Conservation (phyloP, 2,329 filamentous ascomycete species). For the Calonectria honghensis region DNA sequence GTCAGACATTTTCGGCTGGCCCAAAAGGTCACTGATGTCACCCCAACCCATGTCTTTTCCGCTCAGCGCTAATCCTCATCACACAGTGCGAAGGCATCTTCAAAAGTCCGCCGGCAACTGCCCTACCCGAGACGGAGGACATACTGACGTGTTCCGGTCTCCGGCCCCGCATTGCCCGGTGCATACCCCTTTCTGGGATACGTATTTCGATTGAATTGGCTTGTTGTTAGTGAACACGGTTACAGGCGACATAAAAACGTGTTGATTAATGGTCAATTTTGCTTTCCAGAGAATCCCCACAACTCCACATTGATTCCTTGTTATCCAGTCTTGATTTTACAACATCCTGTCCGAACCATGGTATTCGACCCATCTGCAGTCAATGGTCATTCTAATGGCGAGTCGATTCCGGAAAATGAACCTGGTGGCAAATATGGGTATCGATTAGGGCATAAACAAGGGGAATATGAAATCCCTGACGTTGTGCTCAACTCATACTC, state of each 20-base stretch:
- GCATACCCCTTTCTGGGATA: background rate
- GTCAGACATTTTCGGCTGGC: background rate
- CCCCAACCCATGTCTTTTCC: background rate
- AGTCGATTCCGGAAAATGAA: background rate
- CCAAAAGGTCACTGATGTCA: too few relatives aligned
- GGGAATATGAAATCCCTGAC: constrained; percentile 32
- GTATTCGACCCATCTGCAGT: constrained; percentile 5
- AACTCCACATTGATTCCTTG: background rate
- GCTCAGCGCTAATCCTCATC: background rate
- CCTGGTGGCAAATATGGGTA: constrained; percentile 27
- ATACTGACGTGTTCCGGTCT: background rate
- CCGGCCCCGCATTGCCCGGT: background rate
- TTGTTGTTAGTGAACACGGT: fast-evolving
- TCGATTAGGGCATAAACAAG: constrained; percentile 5
- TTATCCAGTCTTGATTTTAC: background rate
- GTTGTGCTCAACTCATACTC: background rate
- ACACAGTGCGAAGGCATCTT: background rate
- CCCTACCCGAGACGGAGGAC: background rate
- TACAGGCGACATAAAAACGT: background rate
- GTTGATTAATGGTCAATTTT: background rate
- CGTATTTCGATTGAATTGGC: background rate
- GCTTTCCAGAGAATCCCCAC: background rate
- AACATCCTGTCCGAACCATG: background rate
- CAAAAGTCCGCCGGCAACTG: background rate
- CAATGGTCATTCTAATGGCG: background rate